phyloP scores from a whole-genome alignment of 148 eudicot species.

The Polygonum maritimum region DNA sequence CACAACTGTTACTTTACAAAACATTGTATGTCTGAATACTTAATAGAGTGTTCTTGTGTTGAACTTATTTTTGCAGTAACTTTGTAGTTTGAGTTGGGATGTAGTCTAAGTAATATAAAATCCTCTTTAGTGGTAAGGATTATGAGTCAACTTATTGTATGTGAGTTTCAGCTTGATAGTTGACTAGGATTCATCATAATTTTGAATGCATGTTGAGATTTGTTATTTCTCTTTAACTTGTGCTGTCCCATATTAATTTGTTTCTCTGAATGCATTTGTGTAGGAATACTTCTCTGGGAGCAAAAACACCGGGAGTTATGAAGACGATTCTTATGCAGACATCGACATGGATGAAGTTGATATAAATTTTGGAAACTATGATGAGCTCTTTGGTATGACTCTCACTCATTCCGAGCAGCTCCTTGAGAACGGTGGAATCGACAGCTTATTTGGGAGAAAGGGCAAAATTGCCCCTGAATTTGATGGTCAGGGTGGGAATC shows the following conservation, averaged over 20 bases:
- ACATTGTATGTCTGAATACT: too few species aligned
- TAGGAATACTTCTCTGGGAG: slow-evolving; percentile 35
- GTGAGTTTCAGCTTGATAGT: too few species aligned
- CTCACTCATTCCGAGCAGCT: slow-evolving; percentile 36
- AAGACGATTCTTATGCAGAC: slow-evolving; percentile 33
- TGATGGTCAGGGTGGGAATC: slow-evolving; percentile 15
- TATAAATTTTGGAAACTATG: slow-evolving; percentile 35
- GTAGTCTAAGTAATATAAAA: not conserved
- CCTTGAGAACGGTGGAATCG: slow-evolving; percentile 44
- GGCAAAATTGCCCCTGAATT: slow-evolving; percentile 17
- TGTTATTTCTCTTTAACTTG: not conserved
- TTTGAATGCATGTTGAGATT: not conserved
- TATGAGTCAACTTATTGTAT: too few species aligned
- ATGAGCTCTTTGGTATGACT: slow-evolving; percentile 39
- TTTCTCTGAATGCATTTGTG: slow-evolving; percentile 10
- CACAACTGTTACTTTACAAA: too few species aligned
- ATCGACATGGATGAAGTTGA: slow-evolving; percentile 40
- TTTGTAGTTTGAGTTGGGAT: too few species aligned
- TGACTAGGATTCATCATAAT: not conserved
- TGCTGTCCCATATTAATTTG: not conserved
- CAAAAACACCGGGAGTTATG: slow-evolving; percentile 30
- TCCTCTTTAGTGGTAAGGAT: too few species aligned
- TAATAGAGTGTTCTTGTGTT: too few species aligned
- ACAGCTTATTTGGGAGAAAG: slow-evolving; percentile 31
- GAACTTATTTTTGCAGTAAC: not conserved